These are phyloP conservation scores for Geotrichum australiense DNA, from an alignment of 1,139 yeast species.

Conservation along the genomic window DNA sequence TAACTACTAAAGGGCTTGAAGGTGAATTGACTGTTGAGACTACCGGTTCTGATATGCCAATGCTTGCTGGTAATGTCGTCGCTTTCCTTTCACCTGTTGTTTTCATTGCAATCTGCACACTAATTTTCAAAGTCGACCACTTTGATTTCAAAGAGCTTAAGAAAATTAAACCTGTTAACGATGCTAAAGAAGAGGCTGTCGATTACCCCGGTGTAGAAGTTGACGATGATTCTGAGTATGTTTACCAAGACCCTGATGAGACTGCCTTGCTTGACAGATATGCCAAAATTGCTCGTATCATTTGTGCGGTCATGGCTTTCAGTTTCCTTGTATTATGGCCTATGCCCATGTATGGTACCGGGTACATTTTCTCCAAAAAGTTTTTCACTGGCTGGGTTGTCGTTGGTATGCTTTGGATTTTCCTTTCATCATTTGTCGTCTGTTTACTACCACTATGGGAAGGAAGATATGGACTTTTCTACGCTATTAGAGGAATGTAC, in stretches of 20 bases:
- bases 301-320: slow-evolving; percentile 32
- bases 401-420: slow-evolving; percentile 39
- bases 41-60: slow-evolving; percentile 71
- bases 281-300: slow-evolving; percentile 27
- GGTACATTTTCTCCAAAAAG: slow-evolving; percentile 38
- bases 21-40: slow-evolving; percentile 48
- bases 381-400: slow-evolving; percentile 41
- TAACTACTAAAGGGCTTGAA: slow-evolving; percentile 35
- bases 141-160: slow-evolving; percentile 65
- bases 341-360: slow-evolving; percentile 41
- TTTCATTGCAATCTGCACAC: slow-evolving; percentile 59
- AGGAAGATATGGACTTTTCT: slow-evolving; percentile 56
- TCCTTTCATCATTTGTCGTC: slow-evolving; percentile 41
- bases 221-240: slow-evolving; percentile 15
- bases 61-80: slow-evolving; percentile 80
- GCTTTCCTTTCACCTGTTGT: slow-evolving; percentile 72
- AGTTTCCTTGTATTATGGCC: slow-evolving; percentile 41
- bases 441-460: slow-evolving; percentile 58
- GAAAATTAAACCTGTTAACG: slow-evolving; percentile 35
- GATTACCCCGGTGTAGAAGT: slow-evolving; percentile 16
- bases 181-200: slow-evolving; percentile 13
- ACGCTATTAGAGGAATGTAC: slow-evolving; percentile 65
- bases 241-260: slow-evolving; percentile 17
- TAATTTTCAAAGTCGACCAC: slow-evolving; percentile 51
- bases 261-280: slow-evolving; percentile 19